Percentiles rank a stretch among this genome's conserved stretches.
Evolutionary conservation across 75 land plant species (phyloP).

Genomic region (Pinus taeda): DNA sequence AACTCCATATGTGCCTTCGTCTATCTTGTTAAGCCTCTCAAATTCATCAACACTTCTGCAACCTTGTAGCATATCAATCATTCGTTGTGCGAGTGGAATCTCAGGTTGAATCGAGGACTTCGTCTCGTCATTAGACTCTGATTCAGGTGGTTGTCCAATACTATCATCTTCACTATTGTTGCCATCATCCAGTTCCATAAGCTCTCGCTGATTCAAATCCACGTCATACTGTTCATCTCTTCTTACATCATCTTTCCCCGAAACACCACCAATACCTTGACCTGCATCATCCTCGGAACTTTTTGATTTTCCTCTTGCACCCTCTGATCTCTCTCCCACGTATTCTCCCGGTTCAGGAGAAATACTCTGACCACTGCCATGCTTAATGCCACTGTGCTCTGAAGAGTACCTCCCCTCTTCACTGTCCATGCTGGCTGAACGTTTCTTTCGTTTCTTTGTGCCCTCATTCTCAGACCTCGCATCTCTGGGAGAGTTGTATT

Average conservation of each 20-base stretch:
- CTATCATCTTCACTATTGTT: constrained; percentile 17
- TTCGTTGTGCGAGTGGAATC: constrained; percentile 40
- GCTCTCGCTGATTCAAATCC: constrained; percentile 49
- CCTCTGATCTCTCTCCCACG: constrained; percentile 32
- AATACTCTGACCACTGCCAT: constrained; percentile 13
- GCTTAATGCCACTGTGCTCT: constrained; percentile 9
- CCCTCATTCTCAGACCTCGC: constrained; percentile 29
- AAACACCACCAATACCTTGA: constrained; percentile 6
- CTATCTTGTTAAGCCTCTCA: constrained; percentile 89
- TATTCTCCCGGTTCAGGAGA: constrained; percentile 71
- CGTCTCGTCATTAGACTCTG: constrained; percentile 26
- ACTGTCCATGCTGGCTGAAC: constrained; percentile 18
- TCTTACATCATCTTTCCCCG: constrained; percentile 15
- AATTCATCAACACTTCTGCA: constrained; percentile 98
- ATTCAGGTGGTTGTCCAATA: constrained; percentile 16
- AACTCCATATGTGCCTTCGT: constrained; percentile 99
- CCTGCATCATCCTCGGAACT: constrained; percentile 26
- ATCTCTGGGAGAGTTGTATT: constrained; percentile 32
- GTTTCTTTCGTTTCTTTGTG: constrained; percentile 21
- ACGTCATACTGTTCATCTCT: constrained; percentile 36
- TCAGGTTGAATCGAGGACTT: constrained; percentile 27
- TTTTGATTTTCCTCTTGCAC: constrained; percentile 24
- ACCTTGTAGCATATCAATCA: constrained; percentile 82
- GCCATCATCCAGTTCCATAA: constrained; percentile 65
- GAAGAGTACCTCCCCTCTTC: constrained; percentile 20